A percentile compares a stretch with the other conserved stretches of the same genome.
These are phyloP conservation scores for Colletotrichum cuscutae DNA, from an alignment of 2,329 filamentous ascomycete species.

Conservation along the genomic window DNA sequence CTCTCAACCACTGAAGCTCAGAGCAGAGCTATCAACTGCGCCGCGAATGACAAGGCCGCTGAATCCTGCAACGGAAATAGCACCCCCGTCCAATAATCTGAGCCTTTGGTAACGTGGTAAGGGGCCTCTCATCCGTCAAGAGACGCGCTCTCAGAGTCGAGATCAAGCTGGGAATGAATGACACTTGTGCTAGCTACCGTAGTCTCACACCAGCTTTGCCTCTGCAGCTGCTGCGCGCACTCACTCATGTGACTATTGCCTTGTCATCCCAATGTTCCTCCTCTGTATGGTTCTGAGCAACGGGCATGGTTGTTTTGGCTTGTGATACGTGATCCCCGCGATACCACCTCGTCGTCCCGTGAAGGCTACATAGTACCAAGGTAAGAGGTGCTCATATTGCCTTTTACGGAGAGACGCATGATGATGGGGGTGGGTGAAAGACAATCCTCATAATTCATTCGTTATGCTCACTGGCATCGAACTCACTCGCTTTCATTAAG, in stretches of 20 bases:
- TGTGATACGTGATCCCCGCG: background rate
- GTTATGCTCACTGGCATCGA: background rate
- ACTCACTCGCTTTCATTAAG: background rate
- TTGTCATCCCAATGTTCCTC: background rate
- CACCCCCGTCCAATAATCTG: slow-evolving; percentile 5
- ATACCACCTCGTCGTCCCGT: slow-evolving; percentile 2
- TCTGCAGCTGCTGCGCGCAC: background rate
- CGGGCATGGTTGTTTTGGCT: background rate
- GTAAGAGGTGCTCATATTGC: background rate
- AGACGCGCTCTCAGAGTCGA: background rate
- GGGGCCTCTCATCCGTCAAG: background rate
- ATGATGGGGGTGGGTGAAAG: background rate
- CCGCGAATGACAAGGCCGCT: background rate
- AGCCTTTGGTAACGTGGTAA: slow-evolving; percentile 7
- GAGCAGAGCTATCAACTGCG: background rate
- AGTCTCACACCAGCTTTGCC: background rate
- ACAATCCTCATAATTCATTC: background rate
- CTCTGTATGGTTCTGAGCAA: background rate
- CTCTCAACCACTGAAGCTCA: background rate
- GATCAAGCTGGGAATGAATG: background rate
- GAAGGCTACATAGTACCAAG: background rate
- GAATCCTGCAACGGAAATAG: slow-evolving; percentile 29
- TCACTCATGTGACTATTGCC: slow-evolving; percentile 2
- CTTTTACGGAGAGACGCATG: slow-evolving; percentile 8
- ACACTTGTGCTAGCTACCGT: background rate